Base-by-base conservation (phyloP, 2,329 filamentous ascomycete genomes). In the Pseudogymnoascus sp. region DNA sequence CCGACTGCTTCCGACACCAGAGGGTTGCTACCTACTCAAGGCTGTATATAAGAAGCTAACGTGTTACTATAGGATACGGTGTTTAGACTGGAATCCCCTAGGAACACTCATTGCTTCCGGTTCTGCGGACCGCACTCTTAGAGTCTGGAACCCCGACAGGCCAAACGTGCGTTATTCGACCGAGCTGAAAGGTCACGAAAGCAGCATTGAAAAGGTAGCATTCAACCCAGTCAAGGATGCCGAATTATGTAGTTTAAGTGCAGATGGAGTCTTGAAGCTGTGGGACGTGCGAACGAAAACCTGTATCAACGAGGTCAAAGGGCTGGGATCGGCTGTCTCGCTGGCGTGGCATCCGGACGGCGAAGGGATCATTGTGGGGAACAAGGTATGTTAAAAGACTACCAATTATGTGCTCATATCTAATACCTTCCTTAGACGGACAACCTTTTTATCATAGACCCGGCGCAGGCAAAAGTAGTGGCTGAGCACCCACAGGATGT, bases 31-130 rank as follows among this genome's bases (percentile, higher is more conserved):
- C 9, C 33, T 54, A 18, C 12, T 35, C 3, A 20, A 33, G 2
- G 16, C 4, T 1, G 30, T 33, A 25, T 8, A 54, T 16, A 33
- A 35, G 25, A 54, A 16, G 47, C 47, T 54, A 35, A 50, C 18
- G 33, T 33, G 57, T 18, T 35, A 12, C n/a, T 58, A 35, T 39
- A 91, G 87, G 65, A 80, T 95, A 61, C 86, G 89, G 39, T 87
- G 88, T 1, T 86, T 97, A 66, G 87, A 89, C 38, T 97, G 93
- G 93, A 96, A 93, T 66, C 90, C 92, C 0, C 79, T 90, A 0
- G 92, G 93, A 35, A 88, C 85, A 7, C 79, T 94, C 63, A 86
- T 97, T 63, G 93, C 93, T 0, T 95, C 92, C 0, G 92, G 91
- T 2, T 83, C 87, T 5, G 77, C 80, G 22, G 86, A 90, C 69